A percentile compares a stretch with the other conserved stretches of the same genome.
phyloP scores from a whole-genome alignment of 2,329 filamentous ascomycete genomes.

The Onygenales sp. region DNA sequence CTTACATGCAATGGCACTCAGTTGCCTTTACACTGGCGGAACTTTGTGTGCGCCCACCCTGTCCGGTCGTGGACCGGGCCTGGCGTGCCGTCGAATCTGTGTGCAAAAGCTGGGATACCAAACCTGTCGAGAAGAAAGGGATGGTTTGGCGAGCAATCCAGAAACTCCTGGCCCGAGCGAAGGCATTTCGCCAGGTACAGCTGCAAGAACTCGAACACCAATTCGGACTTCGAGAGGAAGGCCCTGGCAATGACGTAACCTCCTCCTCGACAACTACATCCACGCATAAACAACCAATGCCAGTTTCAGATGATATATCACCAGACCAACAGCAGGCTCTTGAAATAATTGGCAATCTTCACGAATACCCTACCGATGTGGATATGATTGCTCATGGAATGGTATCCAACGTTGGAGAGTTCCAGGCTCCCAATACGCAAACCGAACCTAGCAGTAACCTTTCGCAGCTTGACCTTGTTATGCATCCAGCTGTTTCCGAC shows the following conservation, averaged over 20 bases:
- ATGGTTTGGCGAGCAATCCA: constrained; percentile 56
- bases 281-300: not conserved
- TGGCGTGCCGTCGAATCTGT: constrained; percentile 48
- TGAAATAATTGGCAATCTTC: no score
- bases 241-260: not conserved
- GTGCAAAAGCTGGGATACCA: constrained; percentile 28
- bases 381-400: no score
- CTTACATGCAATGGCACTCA: constrained; percentile 57
- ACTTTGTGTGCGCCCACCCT: constrained; percentile 47
- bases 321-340: no score
- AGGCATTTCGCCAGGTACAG: constrained; percentile 44
- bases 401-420: no score
- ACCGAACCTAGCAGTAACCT: no score
- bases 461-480: no score
- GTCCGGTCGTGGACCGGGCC: constrained; percentile 50
- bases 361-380: no score
- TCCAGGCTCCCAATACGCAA: no score
- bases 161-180: constrained; percentile 52
- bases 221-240: constrained; percentile 7
- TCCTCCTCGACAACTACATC: not conserved
- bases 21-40: constrained; percentile 53
- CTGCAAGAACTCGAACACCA: constrained; percentile 19
- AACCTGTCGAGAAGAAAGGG: constrained; percentile 37
- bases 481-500: no score
- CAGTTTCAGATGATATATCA: no score